Percentiles rank a stretch among this genome's conserved stretches.
Evolutionary conservation across 1,284 basidiomycete genomes (phyloP).

Genomic region (Vanrija sp.): DNA sequence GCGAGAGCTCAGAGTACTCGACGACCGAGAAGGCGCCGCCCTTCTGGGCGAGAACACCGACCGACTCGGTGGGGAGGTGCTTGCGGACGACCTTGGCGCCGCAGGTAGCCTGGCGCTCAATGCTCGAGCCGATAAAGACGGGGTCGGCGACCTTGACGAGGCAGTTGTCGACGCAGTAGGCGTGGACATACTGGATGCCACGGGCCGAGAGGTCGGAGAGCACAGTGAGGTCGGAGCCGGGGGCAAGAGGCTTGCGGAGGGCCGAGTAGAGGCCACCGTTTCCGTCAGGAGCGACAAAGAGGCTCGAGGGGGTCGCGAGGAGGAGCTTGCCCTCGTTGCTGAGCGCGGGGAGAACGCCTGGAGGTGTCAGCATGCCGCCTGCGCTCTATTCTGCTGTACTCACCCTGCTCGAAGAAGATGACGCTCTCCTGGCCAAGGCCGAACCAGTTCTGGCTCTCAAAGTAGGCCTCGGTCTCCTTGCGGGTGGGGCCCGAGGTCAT

Average conservation of each 20-base stretch:
- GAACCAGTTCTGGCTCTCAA: conserved; percentile 73
- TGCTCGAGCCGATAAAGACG: conserved; percentile 89
- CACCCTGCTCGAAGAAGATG: conserved; percentile 96
- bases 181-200: conserved; percentile 83
- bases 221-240: conserved; percentile 61
- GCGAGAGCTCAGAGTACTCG: conserved; percentile 94
- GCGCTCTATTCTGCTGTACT: conserved; percentile 26
- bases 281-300: conserved; percentile 94
- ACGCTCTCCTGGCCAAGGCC: conserved; percentile 77
- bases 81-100: conserved; percentile 97
- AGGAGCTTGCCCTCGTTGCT: conserved; percentile 91
- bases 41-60: conserved; percentile 86
- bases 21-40: conserved; percentile 84
- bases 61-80: conserved; percentile 76
- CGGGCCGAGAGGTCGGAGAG: conserved; percentile 76
- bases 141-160: conserved; percentile 97
- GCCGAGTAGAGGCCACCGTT: conserved; percentile 97
- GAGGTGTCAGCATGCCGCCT: conserved; percentile 11
- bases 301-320: conserved; percentile 68
- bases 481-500: conserved; percentile 99
- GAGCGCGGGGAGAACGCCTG: conserved; percentile 92
- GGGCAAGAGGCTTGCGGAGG: conserved; percentile 69
- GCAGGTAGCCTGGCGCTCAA: conserved; percentile 77
- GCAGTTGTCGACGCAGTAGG: conserved; percentile 98
- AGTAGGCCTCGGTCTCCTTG: conserved; percentile 79